These are phyloP conservation scores for Monoraphidium neglectum DNA, from an alignment of 139 green algal species.

Conservation along the genomic window DNA sequence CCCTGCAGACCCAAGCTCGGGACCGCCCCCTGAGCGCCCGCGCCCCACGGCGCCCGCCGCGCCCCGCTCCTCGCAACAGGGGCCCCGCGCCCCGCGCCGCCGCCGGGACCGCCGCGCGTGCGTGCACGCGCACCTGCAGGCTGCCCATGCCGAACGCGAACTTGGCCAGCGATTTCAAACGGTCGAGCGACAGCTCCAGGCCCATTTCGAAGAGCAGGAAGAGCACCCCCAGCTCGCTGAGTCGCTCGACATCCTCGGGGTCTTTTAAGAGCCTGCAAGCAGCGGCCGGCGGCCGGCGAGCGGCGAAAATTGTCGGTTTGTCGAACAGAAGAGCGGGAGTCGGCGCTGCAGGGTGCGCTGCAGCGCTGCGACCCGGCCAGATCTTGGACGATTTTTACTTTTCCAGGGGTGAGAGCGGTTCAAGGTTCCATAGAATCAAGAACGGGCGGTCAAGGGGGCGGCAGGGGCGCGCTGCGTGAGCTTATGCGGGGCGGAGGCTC, in stretches of 20 bases:
- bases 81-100: no score
- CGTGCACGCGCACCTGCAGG: slow-evolving; percentile 79
- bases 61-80: no score
- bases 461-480: neutral
- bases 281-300: neutral
- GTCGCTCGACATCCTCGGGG: slow-evolving; percentile 84
- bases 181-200: slow-evolving; percentile 89
- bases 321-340: neutral
- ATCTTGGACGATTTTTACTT: neutral
- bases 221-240: slow-evolving; percentile 94
- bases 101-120: no score
- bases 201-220: slow-evolving; percentile 99
- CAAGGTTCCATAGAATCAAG: neutral
- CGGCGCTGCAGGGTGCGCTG: neutral
- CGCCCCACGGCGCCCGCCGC: no score
- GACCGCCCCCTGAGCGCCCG: no score
- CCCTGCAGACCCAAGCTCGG: no score
- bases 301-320: neutral
- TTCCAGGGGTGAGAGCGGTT: neutral
- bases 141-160: slow-evolving; percentile 94
- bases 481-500: no score
- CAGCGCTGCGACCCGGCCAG: no score
- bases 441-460: neutral
- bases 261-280: slow-evolving; percentile 80
- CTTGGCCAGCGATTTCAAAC: slow-evolving; percentile 89